Evolutionary conservation across 129 eudicot genomes (phyloP).

Genomic region (Silybum marianum): DNA sequence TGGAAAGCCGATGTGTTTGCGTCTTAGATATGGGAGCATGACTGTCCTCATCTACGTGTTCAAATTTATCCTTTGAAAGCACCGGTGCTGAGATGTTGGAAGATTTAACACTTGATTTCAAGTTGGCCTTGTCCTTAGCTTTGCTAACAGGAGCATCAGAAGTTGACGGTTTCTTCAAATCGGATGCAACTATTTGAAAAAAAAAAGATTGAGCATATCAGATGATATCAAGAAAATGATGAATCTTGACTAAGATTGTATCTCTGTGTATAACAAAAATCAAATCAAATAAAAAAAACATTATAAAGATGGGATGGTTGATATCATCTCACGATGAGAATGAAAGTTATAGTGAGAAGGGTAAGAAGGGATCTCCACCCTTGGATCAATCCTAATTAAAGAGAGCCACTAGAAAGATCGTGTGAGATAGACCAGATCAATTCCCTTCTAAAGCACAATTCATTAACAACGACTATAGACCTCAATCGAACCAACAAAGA

Average conservation of each 20-base stretch:
- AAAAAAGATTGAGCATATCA: constrained; percentile 12
- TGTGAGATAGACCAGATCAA: too few relatives aligned
- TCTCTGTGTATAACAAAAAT: neutral
- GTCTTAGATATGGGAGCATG: constrained; percentile 30
- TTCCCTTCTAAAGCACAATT: too few relatives aligned
- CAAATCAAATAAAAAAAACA: neutral
- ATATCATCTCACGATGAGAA: neutral
- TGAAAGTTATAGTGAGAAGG: too few relatives aligned
- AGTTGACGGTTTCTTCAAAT: constrained; percentile 39
- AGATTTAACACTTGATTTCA: constrained; percentile 36
- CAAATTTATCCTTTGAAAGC: constrained; percentile 32
- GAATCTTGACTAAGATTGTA: neutral
- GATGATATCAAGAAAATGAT: neutral
- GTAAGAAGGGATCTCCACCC: too few relatives aligned
- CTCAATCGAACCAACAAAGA: too few relatives aligned
- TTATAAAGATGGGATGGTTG: neutral
- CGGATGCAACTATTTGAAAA: constrained; percentile 26
- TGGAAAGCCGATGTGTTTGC: constrained; percentile 33
- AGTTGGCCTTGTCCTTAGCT: constrained; percentile 31
- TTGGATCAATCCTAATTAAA: too few relatives aligned
- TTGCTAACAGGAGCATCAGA: constrained; percentile 37
- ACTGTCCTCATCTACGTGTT: constrained; percentile 23
- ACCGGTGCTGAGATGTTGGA: constrained; percentile 43
- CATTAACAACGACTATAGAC: too few relatives aligned
- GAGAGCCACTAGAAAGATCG: too few relatives aligned